phyloP scores from a whole-genome alignment of 805 yeast species.

The Hemisphaericaspora nanyangensis region DNA sequence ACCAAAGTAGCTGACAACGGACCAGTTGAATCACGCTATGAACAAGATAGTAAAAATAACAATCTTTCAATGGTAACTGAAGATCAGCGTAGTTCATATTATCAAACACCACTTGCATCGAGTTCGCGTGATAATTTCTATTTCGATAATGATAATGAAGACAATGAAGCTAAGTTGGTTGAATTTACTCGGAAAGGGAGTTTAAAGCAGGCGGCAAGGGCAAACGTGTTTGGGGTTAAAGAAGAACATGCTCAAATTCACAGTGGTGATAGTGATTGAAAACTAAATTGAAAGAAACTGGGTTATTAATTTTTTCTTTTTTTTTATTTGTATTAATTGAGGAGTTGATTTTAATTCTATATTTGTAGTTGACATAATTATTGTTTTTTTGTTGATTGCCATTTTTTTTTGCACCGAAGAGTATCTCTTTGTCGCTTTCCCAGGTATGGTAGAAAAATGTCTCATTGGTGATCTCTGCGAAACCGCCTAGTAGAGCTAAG shows the following conservation, averaged over 20 bases:
- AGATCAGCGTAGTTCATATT: not conserved
- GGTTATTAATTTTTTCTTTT: slow-evolving; percentile 1
- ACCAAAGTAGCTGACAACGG: not conserved
- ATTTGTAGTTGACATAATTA: too few relatives aligned
- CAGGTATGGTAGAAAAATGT: too few relatives aligned
- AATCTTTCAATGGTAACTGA: too few relatives aligned
- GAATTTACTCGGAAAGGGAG: slow-evolving; percentile 45
- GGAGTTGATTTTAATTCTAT: not conserved
- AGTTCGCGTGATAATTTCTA: not conserved
- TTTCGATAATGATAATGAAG: not conserved
- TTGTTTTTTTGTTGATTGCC: too few relatives aligned
- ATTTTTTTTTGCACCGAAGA: too few relatives aligned
- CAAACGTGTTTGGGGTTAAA: slow-evolving; percentile 22
- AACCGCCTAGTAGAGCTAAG: too few relatives aligned
- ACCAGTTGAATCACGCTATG: not conserved
- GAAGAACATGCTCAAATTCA: slow-evolving; percentile 35
- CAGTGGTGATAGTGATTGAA: slow-evolving; percentile 26
- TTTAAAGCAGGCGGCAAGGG: slow-evolving; percentile 37
- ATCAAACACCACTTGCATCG: not conserved
- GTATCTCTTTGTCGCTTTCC: too few relatives aligned
- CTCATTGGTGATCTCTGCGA: too few relatives aligned
- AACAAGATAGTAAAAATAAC: not conserved
- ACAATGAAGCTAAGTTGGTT: slow-evolving; percentile 36
- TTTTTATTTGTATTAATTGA: not conserved
- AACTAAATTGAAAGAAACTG: not conserved